phyloP scores from a whole-genome alignment of 331 rosid species.

The Phaseolus coccineus region DNA sequence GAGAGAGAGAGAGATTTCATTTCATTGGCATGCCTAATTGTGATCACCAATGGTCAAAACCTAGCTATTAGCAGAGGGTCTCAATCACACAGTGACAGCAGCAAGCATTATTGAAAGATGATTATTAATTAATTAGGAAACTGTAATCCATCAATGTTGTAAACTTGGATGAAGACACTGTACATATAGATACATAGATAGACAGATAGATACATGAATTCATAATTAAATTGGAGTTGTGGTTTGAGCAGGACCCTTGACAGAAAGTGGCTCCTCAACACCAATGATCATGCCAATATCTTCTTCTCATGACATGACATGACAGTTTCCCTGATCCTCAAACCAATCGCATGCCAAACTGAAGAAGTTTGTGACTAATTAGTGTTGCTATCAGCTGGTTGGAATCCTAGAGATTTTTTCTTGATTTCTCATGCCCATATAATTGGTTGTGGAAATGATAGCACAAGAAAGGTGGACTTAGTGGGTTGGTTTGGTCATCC shows the following conservation, averaged over 20 bases:
- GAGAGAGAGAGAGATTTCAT: slow-evolving; percentile 9
- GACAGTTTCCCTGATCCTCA: slow-evolving; percentile 40
- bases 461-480: slow-evolving; percentile 34
- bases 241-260: slow-evolving; percentile 3
- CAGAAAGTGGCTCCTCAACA: slow-evolving; percentile 30
- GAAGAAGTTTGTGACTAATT: slow-evolving; percentile 26
- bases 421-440: slow-evolving; percentile 2
- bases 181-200: not conserved
- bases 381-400: not conserved
- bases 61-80: slow-evolving; percentile 30
- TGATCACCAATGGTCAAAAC: slow-evolving; percentile 33
- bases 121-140: not conserved
- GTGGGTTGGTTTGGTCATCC: slow-evolving; percentile 46
- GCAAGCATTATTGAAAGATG: slow-evolving; percentile 33
- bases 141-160: not conserved
- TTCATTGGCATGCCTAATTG: slow-evolving; percentile 40
- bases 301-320: slow-evolving; percentile 37
- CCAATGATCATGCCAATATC: slow-evolving; percentile 28
- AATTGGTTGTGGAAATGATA: slow-evolving; percentile 28
- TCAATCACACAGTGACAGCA: slow-evolving; percentile 23
- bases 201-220: not conserved
- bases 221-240: slow-evolving; percentile 13
- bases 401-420: not conserved
- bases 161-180: slow-evolving; percentile 41
- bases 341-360: slow-evolving; percentile 35